Base-by-base conservation (phyloP, 352 stramenopile genomes). In the Lagenidium giganteum region DNA sequence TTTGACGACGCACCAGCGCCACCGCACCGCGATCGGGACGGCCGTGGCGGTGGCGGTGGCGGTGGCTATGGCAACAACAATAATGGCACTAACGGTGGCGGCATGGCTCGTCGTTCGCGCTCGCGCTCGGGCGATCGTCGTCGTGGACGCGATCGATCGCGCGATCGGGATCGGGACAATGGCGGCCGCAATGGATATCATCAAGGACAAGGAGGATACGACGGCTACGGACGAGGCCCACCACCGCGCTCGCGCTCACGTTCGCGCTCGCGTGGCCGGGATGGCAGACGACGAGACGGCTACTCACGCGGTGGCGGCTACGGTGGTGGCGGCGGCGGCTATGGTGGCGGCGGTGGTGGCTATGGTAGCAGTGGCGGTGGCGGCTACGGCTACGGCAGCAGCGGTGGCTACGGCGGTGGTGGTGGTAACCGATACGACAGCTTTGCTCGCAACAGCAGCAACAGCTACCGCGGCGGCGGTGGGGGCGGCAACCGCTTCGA, bases 1-100 rank as follows among this genome's bases (percentile, higher is more conserved):
- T 90, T 90, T 46, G 74, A 90, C 16, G 71, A 90, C 48, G 74
- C 77, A 14, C 57, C 61, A 0, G 64, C 65, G 47, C 57, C 48
- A 20, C 29, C 28, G 33, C 51, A 63, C 8, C 32, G 32, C 32
- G 11, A 7, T 1, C 32, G 11, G 9, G 7, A 51, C 47, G 22
- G 32, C 31, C 8, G 33, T 51, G 47, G 30, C 24, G 28, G 24
- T 33, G 35, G 41, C 22, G 38, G 25, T 11, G 9, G 20, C n/a
- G 25, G 24, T 18, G 28, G 30, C 43, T 12, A 48, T 32, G 44
- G 30, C 35, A 23, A 21, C 29, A 24, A 16, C 35, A 31, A 22
- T 26, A 36, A 54, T 20, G 25, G 28, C 1, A 42, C 33, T 26
- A 26, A 42, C 13, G 25, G 40, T 14, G 37, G 49, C 37, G 24